These are phyloP conservation scores for Tylopilus rubrobrunneus DNA, from an alignment of 768 basidiomycete species.

Conservation along the genomic window DNA sequence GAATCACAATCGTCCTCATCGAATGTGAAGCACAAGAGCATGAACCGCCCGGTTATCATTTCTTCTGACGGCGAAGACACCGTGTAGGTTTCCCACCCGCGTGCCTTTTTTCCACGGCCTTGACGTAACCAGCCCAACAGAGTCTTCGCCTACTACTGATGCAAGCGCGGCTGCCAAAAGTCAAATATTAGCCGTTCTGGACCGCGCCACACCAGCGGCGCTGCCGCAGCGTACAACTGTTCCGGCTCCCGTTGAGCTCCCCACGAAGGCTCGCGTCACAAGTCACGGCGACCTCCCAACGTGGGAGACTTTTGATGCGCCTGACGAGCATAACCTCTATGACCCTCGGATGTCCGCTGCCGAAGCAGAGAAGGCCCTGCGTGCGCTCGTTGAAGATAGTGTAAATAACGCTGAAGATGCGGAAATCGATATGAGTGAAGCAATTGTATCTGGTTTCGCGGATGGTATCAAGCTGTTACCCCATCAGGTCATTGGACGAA, in stretches of 20 bases:
- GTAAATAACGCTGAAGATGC: slow-evolving; percentile 49
- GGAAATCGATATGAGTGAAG: slow-evolving; percentile 56
- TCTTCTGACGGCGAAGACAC: slow-evolving; percentile 31
- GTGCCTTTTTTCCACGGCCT: background rate
- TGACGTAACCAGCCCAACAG: slow-evolving; percentile 10
- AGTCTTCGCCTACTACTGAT: background rate
- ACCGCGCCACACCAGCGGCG: slow-evolving; percentile 17
- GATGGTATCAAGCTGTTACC: slow-evolving; percentile 69
- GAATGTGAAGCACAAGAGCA: slow-evolving; percentile 2
- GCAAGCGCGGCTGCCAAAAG: slow-evolving; percentile 6
- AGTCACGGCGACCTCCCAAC: slow-evolving; percentile 11
- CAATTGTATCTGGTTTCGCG: slow-evolving; percentile 72
- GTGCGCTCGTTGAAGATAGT: slow-evolving; percentile 69
- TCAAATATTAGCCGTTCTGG: slow-evolving; percentile 19
- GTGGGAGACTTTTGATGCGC: slow-evolving; percentile 31
- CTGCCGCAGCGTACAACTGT: slow-evolving; percentile 23
- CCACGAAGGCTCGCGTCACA: slow-evolving; percentile 15
- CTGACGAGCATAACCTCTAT: slow-evolving; percentile 22
- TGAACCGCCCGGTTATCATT: slow-evolving; percentile 20
- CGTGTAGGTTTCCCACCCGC: slow-evolving; percentile 3
- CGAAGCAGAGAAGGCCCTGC: slow-evolving; percentile 75
- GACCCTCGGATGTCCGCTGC: slow-evolving; percentile 37
- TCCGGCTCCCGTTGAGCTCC: slow-evolving; percentile 32
- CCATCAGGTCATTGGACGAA: slow-evolving; percentile 82
- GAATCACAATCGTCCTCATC: slow-evolving; percentile 19